Conservation (phyloP, 2,329 filamentous ascomycete species). For the Epichloe glyceriae region DNA sequence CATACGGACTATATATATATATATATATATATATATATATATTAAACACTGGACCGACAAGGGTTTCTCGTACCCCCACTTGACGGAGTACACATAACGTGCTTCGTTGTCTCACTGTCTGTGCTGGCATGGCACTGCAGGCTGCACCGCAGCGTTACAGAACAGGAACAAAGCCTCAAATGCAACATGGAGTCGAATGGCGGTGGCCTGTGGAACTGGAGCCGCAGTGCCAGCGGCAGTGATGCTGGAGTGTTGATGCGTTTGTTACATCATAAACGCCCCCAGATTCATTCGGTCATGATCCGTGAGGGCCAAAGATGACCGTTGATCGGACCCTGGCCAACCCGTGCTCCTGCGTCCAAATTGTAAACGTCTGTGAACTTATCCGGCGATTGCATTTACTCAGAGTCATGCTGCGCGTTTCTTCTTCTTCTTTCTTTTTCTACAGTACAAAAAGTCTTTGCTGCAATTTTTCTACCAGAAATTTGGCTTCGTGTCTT, state of each 20-base stretch:
- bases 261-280: neutral
- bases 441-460: too few relatives aligned
- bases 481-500: too few relatives aligned
- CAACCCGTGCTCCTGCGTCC: neutral
- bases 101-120: neutral
- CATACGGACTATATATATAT: too few relatives aligned
- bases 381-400: neutral
- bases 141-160: neutral
- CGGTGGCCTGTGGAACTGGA: too few relatives aligned
- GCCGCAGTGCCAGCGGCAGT: neutral
- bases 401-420: neutral
- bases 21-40: too few relatives aligned
- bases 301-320: neutral
- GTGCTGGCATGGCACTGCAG: too few relatives aligned
- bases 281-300: neutral
- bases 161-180: neutral
- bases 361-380: neutral
- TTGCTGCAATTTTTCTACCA: too few relatives aligned
- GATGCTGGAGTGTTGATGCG: neutral
- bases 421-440: too few relatives aligned
- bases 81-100: neutral
- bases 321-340: neutral
- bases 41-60: too few relatives aligned
- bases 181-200: neutral
- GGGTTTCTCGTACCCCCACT: too few relatives aligned